Conservation (phyloP, 257 asterid species). For the Hygrophila difformis region DNA sequence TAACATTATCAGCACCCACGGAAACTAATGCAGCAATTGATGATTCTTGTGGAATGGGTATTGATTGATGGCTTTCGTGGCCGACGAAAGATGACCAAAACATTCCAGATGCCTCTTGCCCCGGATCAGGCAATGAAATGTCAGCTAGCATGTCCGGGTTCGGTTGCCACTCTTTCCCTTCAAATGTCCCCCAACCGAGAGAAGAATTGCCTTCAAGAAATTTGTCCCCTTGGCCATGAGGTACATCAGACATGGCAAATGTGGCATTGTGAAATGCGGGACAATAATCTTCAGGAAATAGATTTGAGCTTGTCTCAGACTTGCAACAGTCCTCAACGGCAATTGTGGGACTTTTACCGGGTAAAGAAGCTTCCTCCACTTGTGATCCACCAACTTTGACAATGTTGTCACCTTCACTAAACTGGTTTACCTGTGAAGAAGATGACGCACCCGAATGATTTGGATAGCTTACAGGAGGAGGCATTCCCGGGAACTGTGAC, state of each 20-base stretch:
- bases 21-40: too few relatives aligned
- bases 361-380: constrained; percentile 76
- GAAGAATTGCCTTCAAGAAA: constrained; percentile 44
- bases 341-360: constrained; percentile 64
- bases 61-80: constrained; percentile 27
- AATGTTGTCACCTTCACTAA: constrained; percentile 67
- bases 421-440: constrained; percentile 59
- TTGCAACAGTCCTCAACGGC: constrained; percentile 45
- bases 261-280: constrained; percentile 35
- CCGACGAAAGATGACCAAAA: constrained; percentile 35
- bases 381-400: constrained; percentile 38
- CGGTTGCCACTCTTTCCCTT: constrained; percentile 54
- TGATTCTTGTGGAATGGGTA: constrained; percentile 26
- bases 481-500: constrained; percentile 62
- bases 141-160: constrained; percentile 52
- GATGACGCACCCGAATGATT: constrained; percentile 48
- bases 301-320: constrained; percentile 33
- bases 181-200: constrained; percentile 48
- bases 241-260: constrained; percentile 36
- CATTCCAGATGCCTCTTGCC: constrained; percentile 40
- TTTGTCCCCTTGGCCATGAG: constrained; percentile 34
- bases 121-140: constrained; percentile 45
- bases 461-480: constrained; percentile 38
- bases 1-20: too few relatives aligned
- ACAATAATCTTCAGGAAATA: constrained; percentile 33